Percentiles rank a stretch among this genome's conserved stretches.
Evolutionary conservation across 257 asterid species (phyloP).

Genomic region (Solanum arcanum): DNA sequence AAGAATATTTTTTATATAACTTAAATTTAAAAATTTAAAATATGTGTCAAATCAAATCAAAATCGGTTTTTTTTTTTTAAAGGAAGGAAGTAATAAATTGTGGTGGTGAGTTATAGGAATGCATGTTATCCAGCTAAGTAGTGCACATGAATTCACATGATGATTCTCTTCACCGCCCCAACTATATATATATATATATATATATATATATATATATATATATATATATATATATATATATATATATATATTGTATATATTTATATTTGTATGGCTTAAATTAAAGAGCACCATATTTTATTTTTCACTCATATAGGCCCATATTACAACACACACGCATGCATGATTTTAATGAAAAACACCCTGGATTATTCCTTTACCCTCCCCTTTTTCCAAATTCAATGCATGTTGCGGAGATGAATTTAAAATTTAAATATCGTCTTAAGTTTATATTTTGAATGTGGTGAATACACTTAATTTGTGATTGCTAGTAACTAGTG

Average conservation of each 20-base stretch:
- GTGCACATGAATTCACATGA: constrained; percentile 72
- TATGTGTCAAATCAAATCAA: no score
- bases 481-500: neutral
- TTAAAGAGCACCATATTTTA: neutral
- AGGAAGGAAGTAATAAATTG: neutral
- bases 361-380: constrained; percentile 61
- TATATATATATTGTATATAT: no score
- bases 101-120: neutral
- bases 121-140: constrained; percentile 40
- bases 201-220: no score
- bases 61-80: no score
- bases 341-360: constrained; percentile 11
- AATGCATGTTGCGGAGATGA: constrained; percentile 5
- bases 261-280: neutral
- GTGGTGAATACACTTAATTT: neutral
- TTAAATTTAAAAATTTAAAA: no score
- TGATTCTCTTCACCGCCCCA: constrained; percentile 11
- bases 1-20: no score
- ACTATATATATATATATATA: neutral
- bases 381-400: constrained; percentile 41
- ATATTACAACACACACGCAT: neutral
- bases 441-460: neutral
- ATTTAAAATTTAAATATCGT: neutral
- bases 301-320: neutral
- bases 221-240: no score